phyloP scores from a whole-genome alignment of 805 yeast genomes.

The Saccharomycopsis lassenensis region DNA sequence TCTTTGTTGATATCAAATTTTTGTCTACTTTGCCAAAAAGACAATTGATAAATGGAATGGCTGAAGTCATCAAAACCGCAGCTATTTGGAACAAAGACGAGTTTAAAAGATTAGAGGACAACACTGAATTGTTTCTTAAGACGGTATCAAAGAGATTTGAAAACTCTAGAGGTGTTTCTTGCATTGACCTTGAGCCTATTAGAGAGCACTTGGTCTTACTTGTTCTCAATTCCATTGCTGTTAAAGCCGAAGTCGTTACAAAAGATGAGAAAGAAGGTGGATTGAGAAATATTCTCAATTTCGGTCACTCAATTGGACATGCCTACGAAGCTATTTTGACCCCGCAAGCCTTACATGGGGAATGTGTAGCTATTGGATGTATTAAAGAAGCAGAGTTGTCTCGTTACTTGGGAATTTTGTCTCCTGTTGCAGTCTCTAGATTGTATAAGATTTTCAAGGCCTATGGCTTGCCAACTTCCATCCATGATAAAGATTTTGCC shows the following conservation, averaged over 20 bases:
- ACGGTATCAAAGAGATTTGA: slow-evolving; percentile 38
- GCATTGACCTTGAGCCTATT: slow-evolving; percentile 58
- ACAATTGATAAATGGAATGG: slow-evolving; percentile 96
- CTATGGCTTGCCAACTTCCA: slow-evolving; percentile 75
- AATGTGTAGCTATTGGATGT: slow-evolving; percentile 97
- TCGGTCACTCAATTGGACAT: slow-evolving; percentile 96
- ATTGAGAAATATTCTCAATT: slow-evolving; percentile 80
- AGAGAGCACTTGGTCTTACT: slow-evolving; percentile 64
- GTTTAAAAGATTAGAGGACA: slow-evolving; percentile 71
- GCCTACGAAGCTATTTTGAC: slow-evolving; percentile 97
- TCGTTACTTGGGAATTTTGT: slow-evolving; percentile 78
- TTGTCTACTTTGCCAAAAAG: slow-evolving; percentile 82
- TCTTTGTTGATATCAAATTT: slow-evolving; percentile 81
- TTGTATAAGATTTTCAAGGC: slow-evolving; percentile 71
- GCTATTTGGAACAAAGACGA: slow-evolving; percentile 94
- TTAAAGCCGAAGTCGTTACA: slow-evolving; percentile 90
- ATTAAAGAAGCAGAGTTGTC: slow-evolving; percentile 90
- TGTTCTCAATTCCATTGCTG: slow-evolving; percentile 76
- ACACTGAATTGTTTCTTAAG: slow-evolving; percentile 57
- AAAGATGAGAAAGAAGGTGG: slow-evolving; percentile 94
- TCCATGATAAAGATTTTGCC: slow-evolving; percentile 61
- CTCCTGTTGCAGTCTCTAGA: slow-evolving; percentile 92
- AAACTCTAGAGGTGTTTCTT: slow-evolving; percentile 27
- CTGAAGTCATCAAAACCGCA: slow-evolving; percentile 95
- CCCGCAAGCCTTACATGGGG: slow-evolving; percentile 95